A percentile compares a stretch with the other conserved stretches of the same genome.
phyloP scores from a whole-genome alignment of 306 rosid genomes.

The Cucumis hystrix region DNA sequence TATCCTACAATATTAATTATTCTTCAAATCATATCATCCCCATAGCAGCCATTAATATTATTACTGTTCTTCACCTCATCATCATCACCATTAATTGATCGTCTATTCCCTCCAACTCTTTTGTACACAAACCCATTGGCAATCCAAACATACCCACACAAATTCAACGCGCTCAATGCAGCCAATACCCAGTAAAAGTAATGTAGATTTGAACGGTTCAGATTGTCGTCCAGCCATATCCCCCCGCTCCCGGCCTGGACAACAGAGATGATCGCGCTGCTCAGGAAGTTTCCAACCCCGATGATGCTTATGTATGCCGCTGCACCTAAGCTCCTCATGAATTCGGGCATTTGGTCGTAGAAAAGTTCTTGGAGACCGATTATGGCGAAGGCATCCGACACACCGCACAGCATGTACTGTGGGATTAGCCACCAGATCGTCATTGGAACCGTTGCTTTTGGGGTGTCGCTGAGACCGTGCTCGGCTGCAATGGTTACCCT shows the following conservation, averaged over 20 bases:
- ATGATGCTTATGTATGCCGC: conserved; percentile 45
- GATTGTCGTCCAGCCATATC: conserved; percentile 45
- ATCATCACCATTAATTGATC: background rate
- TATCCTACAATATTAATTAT: background rate
- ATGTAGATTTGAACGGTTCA: conserved; percentile 58
- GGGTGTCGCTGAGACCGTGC: conserved; percentile 27
- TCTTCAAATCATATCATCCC: background rate
- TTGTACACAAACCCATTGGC: conserved; percentile 44
- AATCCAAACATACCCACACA: conserved; percentile 30
- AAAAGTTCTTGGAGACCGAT: conserved; percentile 56
- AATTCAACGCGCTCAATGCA: conserved; percentile 29
- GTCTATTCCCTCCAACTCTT: conserved; percentile 11
- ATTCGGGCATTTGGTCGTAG: conserved; percentile 57
- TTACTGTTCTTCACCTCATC: background rate
- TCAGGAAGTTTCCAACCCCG: conserved; percentile 46
- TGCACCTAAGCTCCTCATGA: conserved; percentile 58
- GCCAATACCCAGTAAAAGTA: conserved; percentile 55
- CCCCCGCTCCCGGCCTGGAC: conserved; percentile 23
- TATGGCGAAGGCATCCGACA: conserved; percentile 36
- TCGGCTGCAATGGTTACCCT: conserved; percentile 34
- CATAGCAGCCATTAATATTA: background rate
- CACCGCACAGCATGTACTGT: conserved; percentile 39
- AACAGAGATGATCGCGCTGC: conserved; percentile 24
- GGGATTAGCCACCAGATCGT: conserved; percentile 73
- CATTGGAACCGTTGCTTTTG: conserved; percentile 38